Conservation (phyloP, 2,329 filamentous ascomycete species). For the Stagonosporopsis chrysanthemi region DNA sequence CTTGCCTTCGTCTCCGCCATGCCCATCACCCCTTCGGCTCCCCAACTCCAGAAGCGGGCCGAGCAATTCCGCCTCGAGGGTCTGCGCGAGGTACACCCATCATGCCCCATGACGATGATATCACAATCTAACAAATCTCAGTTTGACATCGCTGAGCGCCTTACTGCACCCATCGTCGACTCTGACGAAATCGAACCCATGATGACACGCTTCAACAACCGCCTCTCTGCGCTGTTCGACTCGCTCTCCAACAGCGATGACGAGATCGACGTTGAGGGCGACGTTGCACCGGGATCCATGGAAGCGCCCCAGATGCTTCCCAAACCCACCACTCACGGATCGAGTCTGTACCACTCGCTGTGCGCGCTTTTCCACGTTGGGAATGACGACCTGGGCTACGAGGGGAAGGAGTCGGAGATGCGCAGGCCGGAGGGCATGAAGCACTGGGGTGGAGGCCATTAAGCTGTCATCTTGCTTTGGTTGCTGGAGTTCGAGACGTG, state of each 20-base stretch:
- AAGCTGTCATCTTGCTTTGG: background rate
- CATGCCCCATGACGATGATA: background rate
- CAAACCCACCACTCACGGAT: conserved; percentile 26
- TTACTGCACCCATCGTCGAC: conserved; percentile 32
- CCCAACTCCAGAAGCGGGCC: conserved; percentile 40
- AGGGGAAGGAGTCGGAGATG: conserved; percentile 46
- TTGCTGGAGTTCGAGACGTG: background rate
- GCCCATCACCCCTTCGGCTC: conserved; percentile 47
- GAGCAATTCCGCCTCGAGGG: conserved; percentile 46
- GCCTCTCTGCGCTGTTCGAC: conserved; percentile 33
- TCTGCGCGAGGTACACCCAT: conserved; percentile 40
- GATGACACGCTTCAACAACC: conserved; percentile 30
- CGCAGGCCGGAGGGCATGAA: conserved; percentile 42
- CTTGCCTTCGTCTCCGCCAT: conserved; percentile 36
- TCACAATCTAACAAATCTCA: conserved; percentile 23
- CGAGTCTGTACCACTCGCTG: conserved; percentile 31
- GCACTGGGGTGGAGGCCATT: conserved; percentile 35
- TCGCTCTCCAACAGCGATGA: conserved; percentile 20
- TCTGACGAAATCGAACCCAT: conserved; percentile 25
- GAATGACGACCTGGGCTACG: conserved; percentile 41
- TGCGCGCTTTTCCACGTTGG: conserved; percentile 33
- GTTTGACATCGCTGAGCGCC: conserved; percentile 45
- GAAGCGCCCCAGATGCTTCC: conserved; percentile 46
- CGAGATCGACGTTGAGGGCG: conserved; percentile 41
- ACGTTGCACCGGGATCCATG: conserved; percentile 46